Evolutionary conservation across 345 rosid genomes (phyloP).

Genomic region (Sisymbrium altissimum): DNA sequence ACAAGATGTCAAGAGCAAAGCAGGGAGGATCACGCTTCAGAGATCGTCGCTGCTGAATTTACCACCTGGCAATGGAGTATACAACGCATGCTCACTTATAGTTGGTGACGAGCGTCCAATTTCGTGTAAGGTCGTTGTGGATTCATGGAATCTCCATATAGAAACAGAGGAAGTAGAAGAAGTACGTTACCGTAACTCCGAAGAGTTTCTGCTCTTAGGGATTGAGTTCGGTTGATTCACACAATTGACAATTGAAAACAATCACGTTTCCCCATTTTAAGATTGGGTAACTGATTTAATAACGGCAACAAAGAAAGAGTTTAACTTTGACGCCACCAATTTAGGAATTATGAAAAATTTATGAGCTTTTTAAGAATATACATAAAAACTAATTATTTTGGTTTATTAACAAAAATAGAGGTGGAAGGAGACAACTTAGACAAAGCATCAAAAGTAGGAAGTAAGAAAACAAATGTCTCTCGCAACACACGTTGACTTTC

Average conservation of each 20-base stretch:
- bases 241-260: background rate
- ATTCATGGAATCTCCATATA: conserved; percentile 41
- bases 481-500: conserved; percentile 18
- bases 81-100: conserved; percentile 46
- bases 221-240: conserved; percentile 55
- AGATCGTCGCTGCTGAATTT: conserved; percentile 57
- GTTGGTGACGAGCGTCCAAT: conserved; percentile 32
- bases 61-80: conserved; percentile 64
- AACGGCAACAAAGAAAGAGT: background rate
- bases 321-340: background rate
- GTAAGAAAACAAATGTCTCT: background rate
- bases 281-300: background rate
- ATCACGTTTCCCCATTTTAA: background rate
- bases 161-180: conserved; percentile 39
- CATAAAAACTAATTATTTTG: too few species aligned
- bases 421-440: conserved; percentile 27
- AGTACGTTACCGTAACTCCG: conserved; percentile 26
- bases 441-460: background rate
- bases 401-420: too few species aligned
- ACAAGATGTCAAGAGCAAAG: conserved; percentile 19
- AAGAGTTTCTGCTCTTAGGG: conserved; percentile 41
- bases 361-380: background rate
- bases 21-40: conserved; percentile 38
- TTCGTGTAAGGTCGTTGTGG: conserved; percentile 56
- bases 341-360: background rate